These are phyloP conservation scores for Fraxinus latifolia DNA, from an alignment of 305 asterid species.

Conservation along the genomic window DNA sequence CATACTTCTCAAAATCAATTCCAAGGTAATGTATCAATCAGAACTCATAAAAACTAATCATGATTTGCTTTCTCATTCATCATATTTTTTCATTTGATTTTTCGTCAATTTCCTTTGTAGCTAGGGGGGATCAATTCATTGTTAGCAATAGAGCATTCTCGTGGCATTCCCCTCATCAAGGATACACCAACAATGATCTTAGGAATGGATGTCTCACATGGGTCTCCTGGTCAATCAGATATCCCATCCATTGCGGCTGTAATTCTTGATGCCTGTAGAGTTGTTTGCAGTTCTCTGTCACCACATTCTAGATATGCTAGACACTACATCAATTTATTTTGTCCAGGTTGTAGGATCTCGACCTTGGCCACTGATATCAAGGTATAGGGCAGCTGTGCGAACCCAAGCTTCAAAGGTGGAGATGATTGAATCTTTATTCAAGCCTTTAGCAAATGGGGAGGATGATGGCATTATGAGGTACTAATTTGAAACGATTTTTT, in stretches of 20 bases:
- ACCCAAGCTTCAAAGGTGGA: conserved; percentile 77
- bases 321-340: conserved; percentile 13
- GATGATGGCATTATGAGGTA: conserved; percentile 96
- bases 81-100: conserved; percentile 8
- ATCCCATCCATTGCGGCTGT: conserved; percentile 94
- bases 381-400: conserved; percentile 87
- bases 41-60: conserved; percentile 8
- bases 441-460: conserved; percentile 73
- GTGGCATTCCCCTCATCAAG: conserved; percentile 48
- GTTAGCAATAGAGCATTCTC: conserved; percentile 65
- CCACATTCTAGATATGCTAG: conserved; percentile 16
- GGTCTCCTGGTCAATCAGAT: conserved; percentile 81
- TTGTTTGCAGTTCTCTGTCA: conserved; percentile 1
- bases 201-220: conserved; percentile 97
- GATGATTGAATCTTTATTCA: conserved; percentile 76
- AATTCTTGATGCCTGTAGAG: conserved; percentile 29
- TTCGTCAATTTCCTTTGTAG: conserved; percentile 37
- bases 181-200: conserved; percentile 85
- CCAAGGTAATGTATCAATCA: conserved; percentile 54
- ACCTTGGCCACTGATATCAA: conserved; percentile 88
- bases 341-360: conserved; percentile 86
- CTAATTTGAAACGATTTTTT: conserved; percentile 15
- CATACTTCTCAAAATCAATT: conserved; percentile 85
- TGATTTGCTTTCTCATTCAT: conserved; percentile 18
- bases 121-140: conserved; percentile 90